These are phyloP conservation scores for Heterobasidion irregulare DNA, from an alignment of 1,284 basidiomycete genomes.

Conservation along the genomic window DNA sequence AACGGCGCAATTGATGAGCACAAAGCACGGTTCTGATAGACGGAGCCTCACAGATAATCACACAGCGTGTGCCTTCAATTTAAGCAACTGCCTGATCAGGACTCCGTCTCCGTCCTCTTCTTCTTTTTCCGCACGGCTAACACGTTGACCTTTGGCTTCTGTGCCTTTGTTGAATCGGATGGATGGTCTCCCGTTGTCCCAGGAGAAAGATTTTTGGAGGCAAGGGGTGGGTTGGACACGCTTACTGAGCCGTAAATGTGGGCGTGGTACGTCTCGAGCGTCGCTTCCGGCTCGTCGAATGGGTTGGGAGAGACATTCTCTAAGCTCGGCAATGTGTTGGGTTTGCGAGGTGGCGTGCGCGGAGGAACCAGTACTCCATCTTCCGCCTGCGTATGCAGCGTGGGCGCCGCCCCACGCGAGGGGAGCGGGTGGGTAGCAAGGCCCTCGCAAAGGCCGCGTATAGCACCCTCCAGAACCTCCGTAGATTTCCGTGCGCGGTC, in stretches of 20 bases:
- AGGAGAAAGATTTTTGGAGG: constrained; percentile 12
- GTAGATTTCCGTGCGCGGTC: constrained; percentile 63
- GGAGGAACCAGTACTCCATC: constrained; percentile 19
- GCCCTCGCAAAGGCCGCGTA: constrained; percentile 65
- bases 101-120: constrained; percentile 23
- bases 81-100: background rate
- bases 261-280: constrained; percentile 45
- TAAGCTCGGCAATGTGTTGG: constrained; percentile 17
- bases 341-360: constrained; percentile 39
- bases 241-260: constrained; percentile 46
- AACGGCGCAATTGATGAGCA: no score
- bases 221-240: constrained; percentile 37
- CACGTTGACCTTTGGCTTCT: constrained; percentile 36
- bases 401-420: background rate
- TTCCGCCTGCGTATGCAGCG: background rate
- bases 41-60: no score
- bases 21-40: no score
- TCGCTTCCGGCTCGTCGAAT: constrained; percentile 54
- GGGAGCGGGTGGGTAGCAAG: constrained; percentile 19
- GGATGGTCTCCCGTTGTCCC: constrained; percentile 4
- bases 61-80: no score
- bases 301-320: constrained; percentile 55
- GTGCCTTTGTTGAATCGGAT: constrained; percentile 12
- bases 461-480: constrained; percentile 56
- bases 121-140: constrained; percentile 58